A percentile compares a stretch with the other conserved stretches of the same genome.
Conservation (phyloP, 2,329 filamentous ascomycete genomes). For the Fusarium praegraminearum region DNA sequence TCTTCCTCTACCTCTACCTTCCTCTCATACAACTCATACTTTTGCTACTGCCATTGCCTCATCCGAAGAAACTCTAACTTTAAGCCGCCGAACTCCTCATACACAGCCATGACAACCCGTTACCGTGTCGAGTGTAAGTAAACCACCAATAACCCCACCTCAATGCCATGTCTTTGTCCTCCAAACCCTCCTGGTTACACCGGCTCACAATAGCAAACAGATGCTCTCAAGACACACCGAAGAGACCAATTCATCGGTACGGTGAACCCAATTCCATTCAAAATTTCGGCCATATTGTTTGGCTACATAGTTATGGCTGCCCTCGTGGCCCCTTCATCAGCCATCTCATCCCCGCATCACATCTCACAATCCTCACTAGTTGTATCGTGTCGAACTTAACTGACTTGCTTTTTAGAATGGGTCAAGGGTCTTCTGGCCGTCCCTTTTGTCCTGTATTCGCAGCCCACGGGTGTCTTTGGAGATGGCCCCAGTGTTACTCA, state of each 20-base stretch:
- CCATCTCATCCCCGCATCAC: constrained; percentile 4
- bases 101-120: constrained; percentile 66
- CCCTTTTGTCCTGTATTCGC: constrained; percentile 95
- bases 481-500: constrained; percentile 73
- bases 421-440: constrained; percentile 95
- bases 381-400: constrained; percentile 3
- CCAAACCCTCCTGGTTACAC: constrained; percentile 19
- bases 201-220: constrained; percentile 53
- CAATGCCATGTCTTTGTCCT: not conserved
- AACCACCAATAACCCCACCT: constrained; percentile 10
- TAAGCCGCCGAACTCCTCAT: not conserved
- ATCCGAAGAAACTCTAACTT: not conserved
- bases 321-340: not conserved
- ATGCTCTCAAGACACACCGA: constrained; percentile 83
- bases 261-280: constrained; percentile 13
- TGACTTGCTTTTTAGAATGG: constrained; percentile 76
- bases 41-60: not conserved
- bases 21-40: not conserved
- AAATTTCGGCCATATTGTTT: not conserved
- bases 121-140: constrained; percentile 78
- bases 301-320: not conserved
- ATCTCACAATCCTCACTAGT: constrained; percentile 1
- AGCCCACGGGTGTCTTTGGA: constrained; percentile 89
- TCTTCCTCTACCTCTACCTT: not conserved
- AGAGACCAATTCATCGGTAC: constrained; percentile 88